Evolutionary conservation across 1,284 basidiomycete species (phyloP), one percentile per base, ranked within the genome.

Genomic region (Rhodofomes roseus): DNA sequence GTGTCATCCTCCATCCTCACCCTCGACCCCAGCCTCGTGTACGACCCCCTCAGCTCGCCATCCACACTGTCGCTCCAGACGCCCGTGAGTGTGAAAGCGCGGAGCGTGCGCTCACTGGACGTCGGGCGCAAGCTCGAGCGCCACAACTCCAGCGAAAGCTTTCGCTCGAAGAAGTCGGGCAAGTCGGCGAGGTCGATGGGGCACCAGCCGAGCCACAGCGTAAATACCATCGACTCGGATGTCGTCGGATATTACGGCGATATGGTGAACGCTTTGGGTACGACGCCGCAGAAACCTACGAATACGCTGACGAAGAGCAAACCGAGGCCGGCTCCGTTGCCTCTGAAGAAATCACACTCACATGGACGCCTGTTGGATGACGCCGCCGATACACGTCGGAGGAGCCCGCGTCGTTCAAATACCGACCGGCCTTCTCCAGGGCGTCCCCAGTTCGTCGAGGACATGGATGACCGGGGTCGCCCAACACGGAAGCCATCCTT

Each of bases 251-350:
- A 59, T 58, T 62, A 62, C 53, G 39, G 27, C 20, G 54, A 31
- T 14, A 23, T 31, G 23, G 16, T 44, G 55, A 25, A 40, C 12
- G 12, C 54, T 7, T 60, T 62, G n/a, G 34, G 9, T 23, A 51
- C 60, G 6, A 37, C 54, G 3, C 54, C 60, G 25, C 60, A 53
- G 41, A 64, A 60, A 52, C 64, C 61, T 27, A 52, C 56, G 25
- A 68, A 78, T 31, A 71, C 76, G 12, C 76, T 80, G 20, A 75
- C 71, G 63, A 79, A 79, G 72, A 80, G 79, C 61, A 79, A 79
- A 73, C 68, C 66, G n/a, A 60, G 68, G n/a, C 65, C 69, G 2
- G 41, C 63, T 1, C 77, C 80, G 2, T 54, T 66, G n/a, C 71
- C 73, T 8, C 60, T 80, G 56, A 70, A 70, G 46, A 73, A 70